These are phyloP conservation scores for Rhizopus microsporus DNA, from an alignment of 371 early-diverging fungal species.

Conservation along the genomic window DNA sequence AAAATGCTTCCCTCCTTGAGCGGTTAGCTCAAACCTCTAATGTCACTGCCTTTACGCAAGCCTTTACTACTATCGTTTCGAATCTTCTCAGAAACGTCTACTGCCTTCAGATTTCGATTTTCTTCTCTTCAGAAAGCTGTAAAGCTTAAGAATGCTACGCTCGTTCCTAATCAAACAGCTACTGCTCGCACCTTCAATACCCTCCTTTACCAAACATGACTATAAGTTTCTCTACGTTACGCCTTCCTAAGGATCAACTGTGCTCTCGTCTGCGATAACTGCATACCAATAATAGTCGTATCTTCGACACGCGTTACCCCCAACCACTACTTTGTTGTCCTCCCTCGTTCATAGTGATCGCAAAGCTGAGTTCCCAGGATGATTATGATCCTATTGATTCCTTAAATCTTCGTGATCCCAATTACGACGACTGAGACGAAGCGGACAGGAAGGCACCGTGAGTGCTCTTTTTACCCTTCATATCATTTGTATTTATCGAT, in stretches of 20 bases:
- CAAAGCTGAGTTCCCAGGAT: not conserved
- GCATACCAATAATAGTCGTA: not conserved
- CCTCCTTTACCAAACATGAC: not conserved
- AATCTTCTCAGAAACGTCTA: not conserved
- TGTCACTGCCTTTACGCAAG: not conserved
- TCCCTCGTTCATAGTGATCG: not conserved
- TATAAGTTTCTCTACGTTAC: not conserved
- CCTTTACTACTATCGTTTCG: not conserved
- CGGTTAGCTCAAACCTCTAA: not conserved
- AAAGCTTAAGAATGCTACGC: not conserved
- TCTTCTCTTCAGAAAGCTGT: not conserved
- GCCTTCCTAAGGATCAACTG: not conserved
- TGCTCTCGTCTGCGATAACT: not conserved
- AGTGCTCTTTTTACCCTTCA: not conserved
- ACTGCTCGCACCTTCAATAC: not conserved
- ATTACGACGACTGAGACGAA: not conserved
- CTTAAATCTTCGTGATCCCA: not conserved
- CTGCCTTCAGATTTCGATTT: not conserved
- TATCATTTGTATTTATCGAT: not conserved
- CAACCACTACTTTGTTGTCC: not conserved
- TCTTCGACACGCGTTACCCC: not conserved
- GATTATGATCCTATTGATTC: not conserved
- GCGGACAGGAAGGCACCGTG: not conserved
- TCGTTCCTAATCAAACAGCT: not conserved
- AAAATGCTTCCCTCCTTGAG: not conserved